Evolutionary conservation across 352 stramenopile genomes (phyloP).

Genomic region (Phytophthora multivora): DNA sequence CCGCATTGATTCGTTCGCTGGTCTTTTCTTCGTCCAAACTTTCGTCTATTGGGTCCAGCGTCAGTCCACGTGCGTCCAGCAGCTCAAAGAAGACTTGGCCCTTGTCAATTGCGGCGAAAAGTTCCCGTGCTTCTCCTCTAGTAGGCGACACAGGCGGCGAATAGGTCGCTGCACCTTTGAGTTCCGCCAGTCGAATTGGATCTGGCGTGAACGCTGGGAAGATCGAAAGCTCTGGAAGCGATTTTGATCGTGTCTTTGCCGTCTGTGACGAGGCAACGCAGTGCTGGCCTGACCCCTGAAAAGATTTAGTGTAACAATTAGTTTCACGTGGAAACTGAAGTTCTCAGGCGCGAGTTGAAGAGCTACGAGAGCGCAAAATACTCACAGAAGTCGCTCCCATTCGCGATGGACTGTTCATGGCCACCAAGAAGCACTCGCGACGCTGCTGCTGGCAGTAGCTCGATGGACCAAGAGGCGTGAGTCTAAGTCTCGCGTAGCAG

Average conservation of each 20-base stretch:
- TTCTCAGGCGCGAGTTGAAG: background rate
- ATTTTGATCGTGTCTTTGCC: background rate
- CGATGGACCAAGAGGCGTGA: background rate
- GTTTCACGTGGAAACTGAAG: conserved; percentile 20
- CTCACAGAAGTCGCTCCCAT: conserved; percentile 2
- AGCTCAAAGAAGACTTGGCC: conserved; percentile 35
- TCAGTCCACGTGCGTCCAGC: conserved; percentile 24
- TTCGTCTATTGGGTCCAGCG: conserved; percentile 2
- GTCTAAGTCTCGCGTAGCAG: conserved; percentile 16
- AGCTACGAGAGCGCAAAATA: background rate
- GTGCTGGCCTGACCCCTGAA: conserved; percentile 2
- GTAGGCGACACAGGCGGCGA: conserved; percentile 22
- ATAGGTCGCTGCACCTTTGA: conserved; percentile 11
- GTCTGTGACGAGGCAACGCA: conserved; percentile 12
- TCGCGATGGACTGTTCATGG: conserved; percentile 2
- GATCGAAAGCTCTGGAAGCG: conserved; percentile 23
- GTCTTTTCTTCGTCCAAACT: background rate
- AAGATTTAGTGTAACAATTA: background rate
- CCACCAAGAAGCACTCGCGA: background rate
- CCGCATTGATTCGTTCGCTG: conserved; percentile 35
- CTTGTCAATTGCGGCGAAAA: conserved; percentile 31
- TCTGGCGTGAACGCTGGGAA: conserved; percentile 31
- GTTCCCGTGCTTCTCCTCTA: conserved; percentile 14
- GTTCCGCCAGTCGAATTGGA: conserved; percentile 18
- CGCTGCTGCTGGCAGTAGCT: background rate